phyloP scores from a whole-genome alignment of 2,329 filamentous ascomycete species.

The Ophiocordyceps robertsii region DNA sequence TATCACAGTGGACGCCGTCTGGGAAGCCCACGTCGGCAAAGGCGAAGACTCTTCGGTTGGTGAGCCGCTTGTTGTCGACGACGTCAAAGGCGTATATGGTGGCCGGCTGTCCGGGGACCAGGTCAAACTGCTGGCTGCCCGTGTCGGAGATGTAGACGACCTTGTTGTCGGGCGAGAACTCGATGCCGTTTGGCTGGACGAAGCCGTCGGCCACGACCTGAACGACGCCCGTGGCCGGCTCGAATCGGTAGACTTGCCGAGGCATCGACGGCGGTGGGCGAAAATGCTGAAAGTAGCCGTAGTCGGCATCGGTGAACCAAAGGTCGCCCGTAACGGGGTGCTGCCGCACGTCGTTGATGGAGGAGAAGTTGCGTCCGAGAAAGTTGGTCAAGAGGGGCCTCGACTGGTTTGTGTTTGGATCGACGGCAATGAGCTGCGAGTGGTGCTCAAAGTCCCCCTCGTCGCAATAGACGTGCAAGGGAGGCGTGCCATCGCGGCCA shows the following conservation, averaged over 20 bases:
- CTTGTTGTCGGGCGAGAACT: slow-evolving; percentile 39
- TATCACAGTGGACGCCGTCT: slow-evolving; percentile 46
- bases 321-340: slow-evolving; percentile 40
- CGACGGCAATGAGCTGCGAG: slow-evolving; percentile 18
- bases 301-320: slow-evolving; percentile 52
- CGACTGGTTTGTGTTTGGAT: background rate
- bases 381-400: slow-evolving; percentile 42
- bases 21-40: slow-evolving; percentile 39
- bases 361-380: slow-evolving; percentile 46
- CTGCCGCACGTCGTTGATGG: slow-evolving; percentile 42
- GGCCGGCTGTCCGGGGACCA: background rate
- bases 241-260: slow-evolving; percentile 45
- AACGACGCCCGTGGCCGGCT: slow-evolving; percentile 34
- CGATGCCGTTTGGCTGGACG: slow-evolving; percentile 40
- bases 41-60: slow-evolving; percentile 40
- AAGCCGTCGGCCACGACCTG: slow-evolving; percentile 45
- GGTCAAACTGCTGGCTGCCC: slow-evolving; percentile 18
- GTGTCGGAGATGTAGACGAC: slow-evolving; percentile 44
- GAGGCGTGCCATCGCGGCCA: slow-evolving; percentile 5
- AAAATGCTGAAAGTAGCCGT: slow-evolving; percentile 46
- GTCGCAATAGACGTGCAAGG: slow-evolving; percentile 7
- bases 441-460: slow-evolving; percentile 34
- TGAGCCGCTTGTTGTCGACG: slow-evolving; percentile 3
- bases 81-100: slow-evolving; percentile 5
- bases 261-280: slow-evolving; percentile 36